phyloP scores from a whole-genome alignment of 495 filamentous ascomycete species.

The Tricharina praecox region DNA sequence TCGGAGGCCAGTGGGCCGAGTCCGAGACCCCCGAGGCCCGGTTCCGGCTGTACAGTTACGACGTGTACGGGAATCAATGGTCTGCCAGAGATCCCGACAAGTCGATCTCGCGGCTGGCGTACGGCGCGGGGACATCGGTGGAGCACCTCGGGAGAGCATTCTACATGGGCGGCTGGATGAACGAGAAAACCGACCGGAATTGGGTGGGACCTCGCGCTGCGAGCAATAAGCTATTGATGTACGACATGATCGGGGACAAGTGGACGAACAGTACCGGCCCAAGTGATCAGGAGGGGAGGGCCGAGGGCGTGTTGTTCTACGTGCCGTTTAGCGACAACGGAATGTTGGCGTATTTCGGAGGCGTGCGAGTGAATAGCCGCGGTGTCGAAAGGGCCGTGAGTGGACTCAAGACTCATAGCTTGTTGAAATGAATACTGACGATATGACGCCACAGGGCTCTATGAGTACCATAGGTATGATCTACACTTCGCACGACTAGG shows the following conservation, averaged over 20 bases:
- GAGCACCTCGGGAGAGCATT: slow-evolving; percentile 28
- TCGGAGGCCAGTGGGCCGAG: slow-evolving; percentile 23
- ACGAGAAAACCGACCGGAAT: slow-evolving; percentile 28
- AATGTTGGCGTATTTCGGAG: slow-evolving; percentile 37
- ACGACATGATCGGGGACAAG: slow-evolving; percentile 29
- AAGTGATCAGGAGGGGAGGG: slow-evolving; percentile 29
- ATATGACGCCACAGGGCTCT: no score
- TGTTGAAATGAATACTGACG: no score
- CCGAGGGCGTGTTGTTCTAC: slow-evolving; percentile 33
- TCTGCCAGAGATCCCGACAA: background rate
- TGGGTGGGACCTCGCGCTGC: slow-evolving; percentile 31
- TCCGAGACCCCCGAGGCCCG: background rate
- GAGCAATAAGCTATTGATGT: slow-evolving; percentile 29
- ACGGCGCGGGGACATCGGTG: slow-evolving; percentile 25
- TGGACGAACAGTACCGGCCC: slow-evolving; percentile 33
- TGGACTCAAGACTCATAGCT: no score
- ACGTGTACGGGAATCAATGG: slow-evolving; percentile 7
- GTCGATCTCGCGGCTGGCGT: slow-evolving; percentile 9
- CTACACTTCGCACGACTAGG: no score
- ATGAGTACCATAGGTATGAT: no score
- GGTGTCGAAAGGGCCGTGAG: slow-evolving; percentile 7
- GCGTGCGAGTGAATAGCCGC: slow-evolving; percentile 28
- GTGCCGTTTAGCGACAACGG: slow-evolving; percentile 39
- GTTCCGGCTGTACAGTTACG: slow-evolving; percentile 6
- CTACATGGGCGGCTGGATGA: slow-evolving; percentile 30